Evolutionary conservation across 257 asterid genomes (phyloP).

Genomic region (Eucommia ulmoides): DNA sequence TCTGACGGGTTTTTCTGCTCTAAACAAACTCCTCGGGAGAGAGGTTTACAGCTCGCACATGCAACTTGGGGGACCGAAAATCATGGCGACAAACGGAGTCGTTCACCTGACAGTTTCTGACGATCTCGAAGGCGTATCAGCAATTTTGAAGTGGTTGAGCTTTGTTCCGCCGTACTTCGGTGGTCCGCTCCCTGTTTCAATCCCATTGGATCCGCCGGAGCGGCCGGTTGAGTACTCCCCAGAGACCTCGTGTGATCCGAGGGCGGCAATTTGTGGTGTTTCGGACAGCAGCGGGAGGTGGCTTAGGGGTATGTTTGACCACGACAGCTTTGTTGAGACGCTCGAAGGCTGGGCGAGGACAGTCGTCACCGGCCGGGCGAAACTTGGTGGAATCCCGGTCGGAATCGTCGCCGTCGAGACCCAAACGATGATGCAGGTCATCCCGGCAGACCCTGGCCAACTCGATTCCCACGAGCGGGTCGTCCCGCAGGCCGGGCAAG

Average conservation of each 20-base stretch:
- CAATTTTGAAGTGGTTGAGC: slow-evolving; percentile 87
- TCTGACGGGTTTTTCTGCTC: slow-evolving; percentile 92
- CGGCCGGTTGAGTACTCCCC: slow-evolving; percentile 70
- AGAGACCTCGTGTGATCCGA: slow-evolving; percentile 90
- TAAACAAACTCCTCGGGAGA: slow-evolving; percentile 89
- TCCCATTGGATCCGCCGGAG: slow-evolving; percentile 58
- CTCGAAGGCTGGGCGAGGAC: slow-evolving; percentile 98
- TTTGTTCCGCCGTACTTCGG: slow-evolving; percentile 76
- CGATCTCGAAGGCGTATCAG: slow-evolving; percentile 92
- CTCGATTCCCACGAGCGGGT: slow-evolving; percentile 88
- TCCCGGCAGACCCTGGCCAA: slow-evolving; percentile 98
- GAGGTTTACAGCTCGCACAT: slow-evolving; percentile 97
- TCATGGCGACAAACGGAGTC: slow-evolving; percentile 94
- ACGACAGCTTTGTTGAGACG: slow-evolving; percentile 80
- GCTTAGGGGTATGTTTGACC: slow-evolving; percentile 92
- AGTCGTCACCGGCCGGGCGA: slow-evolving; percentile 89
- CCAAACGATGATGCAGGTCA: slow-evolving; percentile 92
- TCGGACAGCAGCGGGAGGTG: slow-evolving; percentile 56
- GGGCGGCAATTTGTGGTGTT: slow-evolving; percentile 79
- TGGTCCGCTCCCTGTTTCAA: slow-evolving; percentile 78
- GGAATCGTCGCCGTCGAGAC: slow-evolving; percentile 97
- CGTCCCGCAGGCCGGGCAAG: slow-evolving; percentile 98
- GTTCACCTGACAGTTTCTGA: slow-evolving; percentile 93
- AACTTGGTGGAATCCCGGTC: slow-evolving; percentile 92
- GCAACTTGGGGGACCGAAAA: slow-evolving; percentile 99